Evolutionary conservation across 1,284 basidiomycete species (phyloP), one percentile per base, ranked within the genome.

Genomic region (Cryptococcus sp.): DNA sequence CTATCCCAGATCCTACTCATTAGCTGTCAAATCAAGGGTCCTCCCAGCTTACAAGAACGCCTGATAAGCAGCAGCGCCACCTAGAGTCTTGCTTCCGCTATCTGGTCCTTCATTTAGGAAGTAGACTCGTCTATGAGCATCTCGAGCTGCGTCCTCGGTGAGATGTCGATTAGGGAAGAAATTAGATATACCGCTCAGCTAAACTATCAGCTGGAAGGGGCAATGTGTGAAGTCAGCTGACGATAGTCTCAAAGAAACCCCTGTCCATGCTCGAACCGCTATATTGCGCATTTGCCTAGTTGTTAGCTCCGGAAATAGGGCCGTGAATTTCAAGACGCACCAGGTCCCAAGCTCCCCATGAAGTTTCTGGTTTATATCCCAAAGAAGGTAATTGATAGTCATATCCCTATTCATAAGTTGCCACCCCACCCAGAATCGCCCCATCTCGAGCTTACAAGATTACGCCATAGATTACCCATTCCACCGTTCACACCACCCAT

Each of bases 51-150:
- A 71, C 69, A 74, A 48, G 47, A 59, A 73, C 3, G 70, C 69
- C 45, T 74, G 66, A 48, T 70, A 73, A 3, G 70, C 70, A 0
- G 72, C 70, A 2, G 72, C 72, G 1, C 72, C 70, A 3, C 72
- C 72, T 2, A 74, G 56, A 0, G 63, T 63, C 50, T 65, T 63
- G 36, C 64, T 68, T 1, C 66, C 65, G 7, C 64, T 57, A 42
- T 70, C 69, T n/a, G 51, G 55, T 4, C 66, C 67, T 47, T 70
- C 62, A 44, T 49, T 44, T 10, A 47, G 28, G 39, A 62, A 57
- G 48, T 74, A 74, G 16, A 74, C 63, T 18, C 67, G 54, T 16
- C 63, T 43, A 46, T 73, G 70, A 3, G 70, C 64, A 19, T 67
- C 62, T 19, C 63, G 41, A 7, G 72, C 70, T 5, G 66, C 57